These are phyloP conservation scores for Cryphonectria naterciae DNA, from an alignment of 2,329 filamentous ascomycete genomes.

Conservation along the genomic window DNA sequence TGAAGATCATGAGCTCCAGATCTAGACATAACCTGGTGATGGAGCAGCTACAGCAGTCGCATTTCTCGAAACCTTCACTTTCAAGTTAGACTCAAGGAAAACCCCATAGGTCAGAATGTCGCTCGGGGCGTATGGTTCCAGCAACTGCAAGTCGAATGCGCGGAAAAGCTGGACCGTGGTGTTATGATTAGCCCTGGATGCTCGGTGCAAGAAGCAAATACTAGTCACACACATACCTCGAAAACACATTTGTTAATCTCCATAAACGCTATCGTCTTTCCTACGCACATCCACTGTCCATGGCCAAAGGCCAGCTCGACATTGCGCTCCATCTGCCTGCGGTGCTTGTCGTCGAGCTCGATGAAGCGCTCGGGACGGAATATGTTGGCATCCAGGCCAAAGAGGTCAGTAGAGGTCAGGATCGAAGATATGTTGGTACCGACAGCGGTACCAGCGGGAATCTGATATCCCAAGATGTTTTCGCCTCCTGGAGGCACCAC, in stretches of 20 bases:
- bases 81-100: constrained; percentile 9
- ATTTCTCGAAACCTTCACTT: constrained; percentile 5
- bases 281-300: constrained; percentile 46
- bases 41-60: background rate
- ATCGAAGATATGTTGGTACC: constrained; percentile 18
- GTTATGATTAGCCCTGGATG: background rate
- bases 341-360: constrained; percentile 43
- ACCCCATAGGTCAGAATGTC: constrained; percentile 1
- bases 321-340: constrained; percentile 39
- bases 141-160: constrained; percentile 17
- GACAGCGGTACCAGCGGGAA: constrained; percentile 20
- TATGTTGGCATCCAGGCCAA: constrained; percentile 58
- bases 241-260: constrained; percentile 48
- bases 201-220: too few relatives aligned
- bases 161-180: background rate
- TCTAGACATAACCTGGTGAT: background rate
- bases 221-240: constrained; percentile 39
- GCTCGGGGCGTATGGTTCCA: constrained; percentile 1
- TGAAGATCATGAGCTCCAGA: background rate
- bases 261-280: constrained; percentile 47
- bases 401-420: constrained; percentile 21
- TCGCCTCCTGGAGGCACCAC: constrained; percentile 24
- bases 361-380: constrained; percentile 66
- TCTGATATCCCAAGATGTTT: background rate
- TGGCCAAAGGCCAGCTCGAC: constrained; percentile 46